phyloP scores from a whole-genome alignment of 306 rosid genomes.

The Ammopiptanthus mongolicus region DNA sequence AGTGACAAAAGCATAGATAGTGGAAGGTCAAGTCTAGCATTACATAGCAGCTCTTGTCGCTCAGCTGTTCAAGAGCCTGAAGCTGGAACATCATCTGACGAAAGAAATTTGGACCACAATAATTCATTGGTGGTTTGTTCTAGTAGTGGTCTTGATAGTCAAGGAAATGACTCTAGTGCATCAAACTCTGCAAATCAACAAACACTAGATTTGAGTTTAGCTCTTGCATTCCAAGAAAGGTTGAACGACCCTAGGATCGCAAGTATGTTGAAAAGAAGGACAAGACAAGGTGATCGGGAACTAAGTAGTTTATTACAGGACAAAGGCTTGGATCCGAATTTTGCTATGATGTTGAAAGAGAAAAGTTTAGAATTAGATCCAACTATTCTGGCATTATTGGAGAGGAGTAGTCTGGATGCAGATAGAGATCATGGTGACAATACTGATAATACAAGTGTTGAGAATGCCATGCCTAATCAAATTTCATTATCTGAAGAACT shows the following conservation, averaged over 20 bases:
- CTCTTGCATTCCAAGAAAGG: slow-evolving; percentile 94
- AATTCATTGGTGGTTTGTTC: slow-evolving; percentile 74
- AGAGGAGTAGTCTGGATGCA: slow-evolving; percentile 96
- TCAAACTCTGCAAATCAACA: slow-evolving; percentile 92
- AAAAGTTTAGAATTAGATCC: slow-evolving; percentile 97
- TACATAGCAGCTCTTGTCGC: slow-evolving; percentile 92
- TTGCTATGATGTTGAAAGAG: slow-evolving; percentile 98
- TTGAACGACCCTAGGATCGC: slow-evolving; percentile 94
- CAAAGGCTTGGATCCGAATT: slow-evolving; percentile 99
- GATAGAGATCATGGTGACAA: slow-evolving; percentile 95
- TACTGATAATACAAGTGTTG: slow-evolving; percentile 81
- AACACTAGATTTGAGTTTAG: slow-evolving; percentile 77
- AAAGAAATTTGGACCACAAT: slow-evolving; percentile 64
- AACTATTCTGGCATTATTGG: slow-evolving; percentile 89
- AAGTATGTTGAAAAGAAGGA: slow-evolving; percentile 71
- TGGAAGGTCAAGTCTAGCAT: slow-evolving; percentile 94
- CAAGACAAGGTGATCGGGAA: slow-evolving; percentile 82
- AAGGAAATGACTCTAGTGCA: slow-evolving; percentile 84
- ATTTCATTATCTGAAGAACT: slow-evolving; percentile 95
- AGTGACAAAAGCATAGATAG: slow-evolving; percentile 98
- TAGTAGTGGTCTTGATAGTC: slow-evolving; percentile 92
- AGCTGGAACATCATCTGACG: slow-evolving; percentile 54
- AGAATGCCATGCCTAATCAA: slow-evolving; percentile 78
- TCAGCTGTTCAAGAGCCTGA: slow-evolving; percentile 85
- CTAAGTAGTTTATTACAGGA: slow-evolving; percentile 78